Evolutionary conservation across 306 rosid genomes (phyloP).

Genomic region (Castanea crenata): DNA sequence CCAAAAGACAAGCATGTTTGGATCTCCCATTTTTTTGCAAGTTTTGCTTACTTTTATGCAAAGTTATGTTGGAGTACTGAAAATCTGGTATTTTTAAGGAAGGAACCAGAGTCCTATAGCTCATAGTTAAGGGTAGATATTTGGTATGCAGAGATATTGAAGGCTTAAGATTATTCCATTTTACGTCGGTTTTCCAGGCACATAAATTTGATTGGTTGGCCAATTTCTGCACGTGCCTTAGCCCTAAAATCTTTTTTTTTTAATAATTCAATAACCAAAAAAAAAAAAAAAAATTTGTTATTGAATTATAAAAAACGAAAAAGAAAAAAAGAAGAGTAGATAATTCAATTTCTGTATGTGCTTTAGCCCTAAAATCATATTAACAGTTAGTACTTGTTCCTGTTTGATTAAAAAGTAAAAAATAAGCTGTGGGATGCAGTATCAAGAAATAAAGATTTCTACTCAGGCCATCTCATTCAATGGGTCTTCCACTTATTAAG

Average conservation of each 20-base stretch:
- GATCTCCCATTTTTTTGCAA: conserved; percentile 29
- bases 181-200: background rate
- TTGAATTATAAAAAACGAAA: too few species aligned
- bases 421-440: background rate
- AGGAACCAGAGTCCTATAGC: background rate
- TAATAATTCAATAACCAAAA: too few species aligned
- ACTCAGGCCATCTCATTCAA: too few species aligned
- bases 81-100: background rate
- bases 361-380: background rate
- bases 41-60: background rate
- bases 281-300: too few species aligned
- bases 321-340: too few species aligned
- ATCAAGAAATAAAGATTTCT: background rate
- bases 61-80: background rate
- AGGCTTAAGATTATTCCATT: background rate
- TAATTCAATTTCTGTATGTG: background rate
- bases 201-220: background rate
- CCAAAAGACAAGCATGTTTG: conserved; percentile 90
- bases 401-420: background rate
- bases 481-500: too few species aligned
- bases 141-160: background rate
- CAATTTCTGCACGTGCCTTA: background rate
- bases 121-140: background rate
- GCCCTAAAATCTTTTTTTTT: too few species aligned
- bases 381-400: background rate